Evolutionary conservation across 768 basidiomycete species (phyloP), one percentile per base, ranked within the genome.

Genomic region (Gloeopeniophorella convolvens): DNA sequence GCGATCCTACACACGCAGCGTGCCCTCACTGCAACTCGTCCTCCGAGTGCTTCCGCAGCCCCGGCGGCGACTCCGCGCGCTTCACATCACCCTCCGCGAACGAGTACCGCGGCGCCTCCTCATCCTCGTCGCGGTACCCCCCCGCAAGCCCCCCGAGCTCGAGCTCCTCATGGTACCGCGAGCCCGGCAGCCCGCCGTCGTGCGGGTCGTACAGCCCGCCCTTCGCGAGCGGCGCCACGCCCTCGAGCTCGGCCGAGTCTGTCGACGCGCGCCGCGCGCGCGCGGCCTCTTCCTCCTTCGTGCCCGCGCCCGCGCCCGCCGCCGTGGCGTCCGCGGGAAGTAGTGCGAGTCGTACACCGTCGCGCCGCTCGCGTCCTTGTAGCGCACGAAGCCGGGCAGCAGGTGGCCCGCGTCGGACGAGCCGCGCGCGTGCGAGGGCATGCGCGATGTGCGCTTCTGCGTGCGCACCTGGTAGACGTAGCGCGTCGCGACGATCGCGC

Each of bases 401-500:
- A 51, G 33, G n/a, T 27, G 41, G 21, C 32, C n/a, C 6, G 5
- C 18, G 32, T 31, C 48, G 23, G 41, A 44, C 33, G 24, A 23
- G 21, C 2, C 16, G 8, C 33, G 44, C 11, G 7, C 5, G 5
- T 35, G 45, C 28, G 5, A 35, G 16, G 50, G 60, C 42, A 31
- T 31, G 35, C 60, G 60, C 12, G 47, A 44, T 10, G 32, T 34
- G 15, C 56, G 51, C 46, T 61, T 61, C 24, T 61, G 45, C 20
- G 26, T n/a, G 23, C 49, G 49, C 8, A 61, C 26, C n/a, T 55
- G 52, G 36, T 49, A 48, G n/a, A 45, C 36, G 20, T 60, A 61
- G 32, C 60, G 56, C 20, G 60, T 61, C n/a, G 55, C 56, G 23
- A 60, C 28, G n/a, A 61, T 50, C 1, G 59, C 53, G 24, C 50